Evolutionary conservation across 768 basidiomycete species (phyloP), one percentile per base, ranked within the genome.

Genomic region (Tricholoma terreum): DNA sequence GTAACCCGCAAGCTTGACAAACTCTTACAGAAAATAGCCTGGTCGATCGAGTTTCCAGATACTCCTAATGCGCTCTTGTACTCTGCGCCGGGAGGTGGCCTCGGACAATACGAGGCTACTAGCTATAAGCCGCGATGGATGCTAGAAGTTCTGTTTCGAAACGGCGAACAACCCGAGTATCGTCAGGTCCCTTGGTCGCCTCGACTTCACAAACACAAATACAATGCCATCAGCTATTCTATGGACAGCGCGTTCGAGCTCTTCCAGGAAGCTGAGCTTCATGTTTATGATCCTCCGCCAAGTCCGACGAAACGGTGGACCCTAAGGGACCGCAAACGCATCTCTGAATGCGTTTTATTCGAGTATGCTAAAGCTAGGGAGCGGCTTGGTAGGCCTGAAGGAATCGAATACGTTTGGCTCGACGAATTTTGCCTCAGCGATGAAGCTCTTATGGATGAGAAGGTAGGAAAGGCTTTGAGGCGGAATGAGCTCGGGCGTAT

Each of bases 371-470:
- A 46, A 27, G 43, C 43, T 19, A 46, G 19, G 43, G 24, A 46
- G 43, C 43, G 43, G 24, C 43, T 21, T 17, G 43, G 43, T 35
- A 35, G 9, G 8, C 34, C 34, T 3, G 10, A 35, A 35, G 34
- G 34, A 35, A 56, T 24, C 8, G 54, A 56, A 30, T 59, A 52
- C 33, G 35, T 59, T 9, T 59, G 55, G 58, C 45, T 59, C 4
- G 54, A 59, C 27, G 58, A 59, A 17, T 59, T 56, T 19, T 56
- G 58, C 35, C 49, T 59, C 21, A 51, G 40, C 1, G 50, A 56
- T 36, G 42, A 48, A 21, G 1, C 6, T 14, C 1, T 43, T 2
- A 6, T 4, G 15, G 34, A 35, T 7, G 34, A 10, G 34, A 35
- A 14, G 12, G 34, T 14, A 35, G 34, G 2, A 35, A 7, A 10